Conservation (phyloP, 768 basidiomycete species). For the Auriscalpium microsporum region DNA sequence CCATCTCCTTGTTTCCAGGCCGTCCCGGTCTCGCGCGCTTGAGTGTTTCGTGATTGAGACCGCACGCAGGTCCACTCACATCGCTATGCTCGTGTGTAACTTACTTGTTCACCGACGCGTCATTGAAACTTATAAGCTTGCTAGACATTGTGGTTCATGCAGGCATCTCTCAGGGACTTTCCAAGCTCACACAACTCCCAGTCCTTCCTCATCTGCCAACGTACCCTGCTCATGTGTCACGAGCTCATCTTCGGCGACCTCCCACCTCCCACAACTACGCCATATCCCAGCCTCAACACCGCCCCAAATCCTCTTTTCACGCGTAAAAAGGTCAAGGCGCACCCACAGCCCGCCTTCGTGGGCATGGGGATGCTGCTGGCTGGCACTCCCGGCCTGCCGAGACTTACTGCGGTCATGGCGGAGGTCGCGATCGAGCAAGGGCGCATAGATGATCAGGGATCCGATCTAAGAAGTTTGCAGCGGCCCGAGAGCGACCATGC, state of each 20-base stretch:
- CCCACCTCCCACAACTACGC: conserved; percentile 52
- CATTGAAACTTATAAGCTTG: conserved; percentile 6
- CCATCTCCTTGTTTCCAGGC: conserved; percentile 89
- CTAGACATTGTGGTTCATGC: conserved; percentile 98
- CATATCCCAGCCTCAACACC: conserved; percentile 55
- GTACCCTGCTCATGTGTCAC: conserved; percentile 85
- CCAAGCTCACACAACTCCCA: conserved; percentile 49
- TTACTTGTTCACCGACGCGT: conserved; percentile 11
- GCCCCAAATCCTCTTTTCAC: conserved; percentile 41
- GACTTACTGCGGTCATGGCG: conserved; percentile 65
- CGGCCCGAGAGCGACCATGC: conserved; percentile 34
- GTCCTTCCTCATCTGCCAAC: conserved; percentile 87
- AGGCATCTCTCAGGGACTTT: conserved; percentile 85
- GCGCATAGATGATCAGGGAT: conserved; percentile 54
- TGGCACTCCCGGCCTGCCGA: conserved; percentile 68
- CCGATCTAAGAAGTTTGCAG: conserved; percentile 41
- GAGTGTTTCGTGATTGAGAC: conserved; percentile 90
- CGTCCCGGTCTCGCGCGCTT: conserved; percentile 84
- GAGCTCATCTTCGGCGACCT: conserved; percentile 93
- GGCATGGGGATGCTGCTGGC: conserved; percentile 81
- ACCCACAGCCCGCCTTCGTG: conserved; percentile 66
- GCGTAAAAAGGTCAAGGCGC: conserved; percentile 61
- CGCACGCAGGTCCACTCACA: conserved; percentile 85
- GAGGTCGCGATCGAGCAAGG: conserved; percentile 88
- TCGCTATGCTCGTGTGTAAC: conserved; percentile 84